Conservation (phyloP, 164 flowering plant species). For the Vitis vinifera region ASM3070453v1 NC_081818.1:28026001-28026500, state of each 20-base stretch:
- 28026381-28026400: not conserved
- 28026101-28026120: no score
- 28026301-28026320: conserved; percentile 8
- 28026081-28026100: no score
- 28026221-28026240: conserved; percentile 3
- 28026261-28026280: conserved; percentile 33
- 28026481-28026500: not conserved
- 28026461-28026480: not conserved
- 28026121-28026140: no score
- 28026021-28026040: no score
- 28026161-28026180: no score
- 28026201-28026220: not conserved
- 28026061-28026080: no score
- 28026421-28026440: not conserved
- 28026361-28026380: not conserved
- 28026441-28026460: not conserved
- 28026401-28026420: conserved; percentile 3
- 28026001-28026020: no score
- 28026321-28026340: not conserved
- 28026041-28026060: no score
- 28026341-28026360: not conserved
- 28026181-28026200: not conserved
- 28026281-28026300: conserved; percentile 48
- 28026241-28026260: conserved; percentile 28
- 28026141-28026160: no score